These are phyloP conservation scores for Fraxinus quadrangulata DNA, from an alignment of 257 asterid genomes.

Conservation along the genomic window DNA sequence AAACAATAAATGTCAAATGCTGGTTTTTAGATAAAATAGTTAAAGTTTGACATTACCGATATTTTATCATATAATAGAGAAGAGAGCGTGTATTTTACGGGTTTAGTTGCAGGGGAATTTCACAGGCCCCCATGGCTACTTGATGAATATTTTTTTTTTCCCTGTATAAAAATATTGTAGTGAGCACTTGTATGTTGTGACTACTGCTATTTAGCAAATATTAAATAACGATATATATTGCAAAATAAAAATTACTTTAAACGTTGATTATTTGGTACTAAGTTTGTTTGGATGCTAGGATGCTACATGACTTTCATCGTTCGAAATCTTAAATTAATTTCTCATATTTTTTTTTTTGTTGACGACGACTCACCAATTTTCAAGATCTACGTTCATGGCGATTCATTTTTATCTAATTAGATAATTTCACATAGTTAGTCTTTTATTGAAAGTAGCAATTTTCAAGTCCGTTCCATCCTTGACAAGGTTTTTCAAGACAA, in stretches of 20 bases:
- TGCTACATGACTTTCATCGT: neutral
- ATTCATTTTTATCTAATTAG: no score
- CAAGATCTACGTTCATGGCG: no score
- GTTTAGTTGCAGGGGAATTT: conserved; percentile 24
- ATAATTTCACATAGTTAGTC: no score
- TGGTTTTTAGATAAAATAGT: no score
- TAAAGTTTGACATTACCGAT: neutral
- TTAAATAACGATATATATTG: neutral
- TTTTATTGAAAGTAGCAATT: no score
- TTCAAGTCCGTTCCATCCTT: neutral
- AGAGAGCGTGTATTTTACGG: conserved; percentile 47
- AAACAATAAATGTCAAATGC: neutral
- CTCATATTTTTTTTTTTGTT: neutral
- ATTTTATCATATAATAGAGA: conserved; percentile 19
- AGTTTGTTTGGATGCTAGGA: neutral
- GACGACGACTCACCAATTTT: no score
- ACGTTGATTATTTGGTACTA: neutral
- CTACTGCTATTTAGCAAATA: neutral
- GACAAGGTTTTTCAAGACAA: no score
- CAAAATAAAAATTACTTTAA: neutral
- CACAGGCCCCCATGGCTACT: conserved; percentile 11
- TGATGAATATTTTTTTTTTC: conserved; percentile 1
- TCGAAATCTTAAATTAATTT: neutral
- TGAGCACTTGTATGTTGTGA: conserved; percentile 35
- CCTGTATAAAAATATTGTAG: conserved; percentile 30